These are phyloP conservation scores for Trichoderma aggressivum DNA, from an alignment of 2,329 filamentous ascomycete genomes.

Conservation along the genomic window DNA sequence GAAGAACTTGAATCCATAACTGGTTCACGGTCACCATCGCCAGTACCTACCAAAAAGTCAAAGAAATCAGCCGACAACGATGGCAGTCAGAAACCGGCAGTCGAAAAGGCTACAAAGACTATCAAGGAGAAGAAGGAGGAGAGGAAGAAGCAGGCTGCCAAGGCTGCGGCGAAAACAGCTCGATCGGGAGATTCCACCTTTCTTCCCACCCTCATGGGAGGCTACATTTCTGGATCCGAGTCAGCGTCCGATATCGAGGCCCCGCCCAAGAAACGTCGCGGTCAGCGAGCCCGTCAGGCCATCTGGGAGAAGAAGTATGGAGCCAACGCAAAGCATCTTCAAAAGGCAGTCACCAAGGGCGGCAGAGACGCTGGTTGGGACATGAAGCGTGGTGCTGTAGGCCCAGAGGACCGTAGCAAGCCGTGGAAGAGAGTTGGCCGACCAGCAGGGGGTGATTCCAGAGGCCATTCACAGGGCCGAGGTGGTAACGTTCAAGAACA, in stretches of 20 bases:
- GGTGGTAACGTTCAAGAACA: conserved; percentile 1
- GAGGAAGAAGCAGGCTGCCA: conserved; percentile 21
- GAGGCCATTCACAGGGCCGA: conserved; percentile 8
- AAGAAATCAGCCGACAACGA: conserved; percentile 31
- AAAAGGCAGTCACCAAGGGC: conserved; percentile 33
- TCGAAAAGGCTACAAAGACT: conserved; percentile 14
- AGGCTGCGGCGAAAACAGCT: conserved; percentile 20
- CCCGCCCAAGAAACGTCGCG: conserved; percentile 60
- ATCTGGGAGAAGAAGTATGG: conserved; percentile 82
- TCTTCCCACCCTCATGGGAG: conserved; percentile 72
- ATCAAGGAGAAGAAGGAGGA: conserved; percentile 21
- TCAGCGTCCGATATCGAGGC: conserved; percentile 65
- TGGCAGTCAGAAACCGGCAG: neutral
- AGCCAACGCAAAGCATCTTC: conserved; percentile 63
- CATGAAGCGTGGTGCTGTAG: conserved; percentile 52
- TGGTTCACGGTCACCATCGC: conserved; percentile 29
- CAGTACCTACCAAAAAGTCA: conserved; percentile 31
- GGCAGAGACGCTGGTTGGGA: conserved; percentile 56
- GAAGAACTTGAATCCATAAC: conserved; percentile 23
- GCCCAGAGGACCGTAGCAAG: conserved; percentile 37
- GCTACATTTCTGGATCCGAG: conserved; percentile 75
- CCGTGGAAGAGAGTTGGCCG: conserved; percentile 53
- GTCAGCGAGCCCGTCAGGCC: conserved; percentile 72
- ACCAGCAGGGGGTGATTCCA: neutral
- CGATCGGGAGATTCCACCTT: conserved; percentile 53